These are phyloP conservation scores for Fusarium virguliforme DNA, from an alignment of 2,329 filamentous ascomycete genomes.

Conservation along the genomic window DNA sequence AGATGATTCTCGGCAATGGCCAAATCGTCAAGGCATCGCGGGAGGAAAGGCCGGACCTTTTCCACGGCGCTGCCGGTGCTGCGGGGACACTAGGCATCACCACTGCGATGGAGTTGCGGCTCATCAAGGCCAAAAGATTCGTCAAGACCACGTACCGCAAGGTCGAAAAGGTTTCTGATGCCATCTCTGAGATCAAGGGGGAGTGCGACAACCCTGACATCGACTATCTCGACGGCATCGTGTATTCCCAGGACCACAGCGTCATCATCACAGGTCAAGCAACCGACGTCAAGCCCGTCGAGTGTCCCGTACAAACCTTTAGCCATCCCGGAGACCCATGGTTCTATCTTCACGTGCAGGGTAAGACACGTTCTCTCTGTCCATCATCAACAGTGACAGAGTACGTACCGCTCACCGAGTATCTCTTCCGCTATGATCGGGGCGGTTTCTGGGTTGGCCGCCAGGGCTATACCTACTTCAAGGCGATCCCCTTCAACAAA, in stretches of 20 bases:
- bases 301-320: conserved; percentile 58
- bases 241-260: conserved; percentile 65
- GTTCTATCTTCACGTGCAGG: conserved; percentile 75
- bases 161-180: conserved; percentile 59
- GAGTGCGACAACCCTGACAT: not conserved
- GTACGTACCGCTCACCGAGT: conserved; percentile 59
- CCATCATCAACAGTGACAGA: conserved; percentile 25
- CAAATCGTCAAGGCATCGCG: conserved; percentile 65
- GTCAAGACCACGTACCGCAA: conserved; percentile 71
- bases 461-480: conserved; percentile 71
- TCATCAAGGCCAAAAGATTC: conserved; percentile 68
- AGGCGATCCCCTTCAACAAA: conserved; percentile 68
- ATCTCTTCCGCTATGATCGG: conserved; percentile 75
- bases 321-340: conserved; percentile 71
- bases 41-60: conserved; percentile 68
- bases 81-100: conserved; percentile 75
- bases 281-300: conserved; percentile 30
- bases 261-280: conserved; percentile 70
- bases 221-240: conserved; percentile 76
- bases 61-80: conserved; percentile 71
- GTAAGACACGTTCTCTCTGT: conserved; percentile 30
- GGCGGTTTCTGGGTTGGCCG: conserved; percentile 76
- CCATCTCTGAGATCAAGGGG: conserved; percentile 60
- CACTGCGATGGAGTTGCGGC: conserved; percentile 72
- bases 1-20: conserved; percentile 75